A percentile compares a stretch with the other conserved stretches of the same genome.
Conservation (phyloP, 345 rosid genomes). For the Kernera saxatilis region DNA sequence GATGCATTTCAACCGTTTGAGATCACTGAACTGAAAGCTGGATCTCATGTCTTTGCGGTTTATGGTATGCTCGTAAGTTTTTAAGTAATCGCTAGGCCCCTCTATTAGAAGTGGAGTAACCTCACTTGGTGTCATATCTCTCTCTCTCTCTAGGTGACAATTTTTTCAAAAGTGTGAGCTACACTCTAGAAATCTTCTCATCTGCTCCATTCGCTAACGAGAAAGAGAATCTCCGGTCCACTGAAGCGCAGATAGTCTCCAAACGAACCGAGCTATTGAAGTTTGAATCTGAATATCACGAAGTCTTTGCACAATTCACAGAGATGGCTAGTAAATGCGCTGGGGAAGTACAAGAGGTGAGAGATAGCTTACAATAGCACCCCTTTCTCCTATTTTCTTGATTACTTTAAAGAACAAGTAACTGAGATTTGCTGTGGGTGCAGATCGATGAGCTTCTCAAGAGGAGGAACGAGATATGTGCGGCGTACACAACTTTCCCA, state of each 20-base stretch:
- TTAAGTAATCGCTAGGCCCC: not conserved
- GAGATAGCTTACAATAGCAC: not conserved
- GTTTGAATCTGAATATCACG: slow-evolving; percentile 87
- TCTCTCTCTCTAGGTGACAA: slow-evolving; percentile 62
- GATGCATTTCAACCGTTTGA: slow-evolving; percentile 98
- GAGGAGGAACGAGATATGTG: slow-evolving; percentile 71
- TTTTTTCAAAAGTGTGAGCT: slow-evolving; percentile 82
- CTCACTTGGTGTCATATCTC: slow-evolving; percentile 10
- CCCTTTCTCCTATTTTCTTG: not conserved
- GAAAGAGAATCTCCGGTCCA: slow-evolving; percentile 68
- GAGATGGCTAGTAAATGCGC: slow-evolving; percentile 90
- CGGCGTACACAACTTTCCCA: slow-evolving; percentile 59
- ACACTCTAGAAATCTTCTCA: slow-evolving; percentile 81
- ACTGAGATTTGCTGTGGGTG: slow-evolving; percentile 12
- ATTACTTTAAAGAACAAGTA: not conserved
- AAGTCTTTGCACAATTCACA: slow-evolving; percentile 83
- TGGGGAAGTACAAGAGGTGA: slow-evolving; percentile 77
- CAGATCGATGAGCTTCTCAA: slow-evolving; percentile 88
- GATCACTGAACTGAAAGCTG: slow-evolving; percentile 81
- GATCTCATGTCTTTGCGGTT: slow-evolving; percentile 82
- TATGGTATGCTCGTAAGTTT: slow-evolving; percentile 53
- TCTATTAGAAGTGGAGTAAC: not conserved
- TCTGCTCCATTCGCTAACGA: slow-evolving; percentile 67
- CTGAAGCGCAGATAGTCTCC: slow-evolving; percentile 72
- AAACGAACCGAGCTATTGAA: slow-evolving; percentile 73